A percentile compares a stretch with the other conserved stretches of the same genome.
These are phyloP conservation scores for Akanthomyces muscarius DNA, from an alignment of 2,329 filamentous ascomycete genomes.

Conservation along the genomic window DNA sequence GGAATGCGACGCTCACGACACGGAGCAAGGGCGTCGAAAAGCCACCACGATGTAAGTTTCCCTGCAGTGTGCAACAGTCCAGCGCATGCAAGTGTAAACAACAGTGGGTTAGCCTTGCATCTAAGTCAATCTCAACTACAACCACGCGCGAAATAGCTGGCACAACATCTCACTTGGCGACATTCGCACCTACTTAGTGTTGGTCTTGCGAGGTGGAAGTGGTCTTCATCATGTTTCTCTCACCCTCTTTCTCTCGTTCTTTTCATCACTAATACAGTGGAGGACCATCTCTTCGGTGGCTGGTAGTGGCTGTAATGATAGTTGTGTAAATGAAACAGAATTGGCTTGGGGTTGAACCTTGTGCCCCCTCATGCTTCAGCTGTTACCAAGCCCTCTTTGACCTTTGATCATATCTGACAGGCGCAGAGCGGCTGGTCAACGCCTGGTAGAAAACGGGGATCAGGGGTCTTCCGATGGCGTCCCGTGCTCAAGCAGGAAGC, in stretches of 20 bases:
- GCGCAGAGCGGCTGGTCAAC: neutral
- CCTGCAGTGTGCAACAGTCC: neutral
- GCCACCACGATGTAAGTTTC: neutral
- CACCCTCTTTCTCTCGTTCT: no score
- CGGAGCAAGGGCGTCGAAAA: neutral
- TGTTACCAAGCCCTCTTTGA: neutral
- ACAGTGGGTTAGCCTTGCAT: neutral
- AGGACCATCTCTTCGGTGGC: no score
- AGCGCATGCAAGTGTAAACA: neutral
- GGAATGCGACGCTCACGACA: constrained; percentile 3
- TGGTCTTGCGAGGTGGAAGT: neutral
- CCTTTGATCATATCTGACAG: neutral
- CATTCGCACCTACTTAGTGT: neutral
- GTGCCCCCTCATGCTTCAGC: no score
- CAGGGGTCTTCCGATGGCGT: neutral
- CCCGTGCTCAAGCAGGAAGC: neutral
- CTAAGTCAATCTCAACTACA: constrained; percentile 13
- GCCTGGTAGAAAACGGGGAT: neutral
- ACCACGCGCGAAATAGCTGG: constrained; percentile 1
- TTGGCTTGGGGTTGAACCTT: no score
- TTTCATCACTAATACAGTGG: no score
- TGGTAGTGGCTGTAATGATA: no score
- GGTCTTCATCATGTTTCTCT: no score
- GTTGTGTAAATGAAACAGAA: no score
- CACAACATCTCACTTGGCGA: neutral